phyloP scores from a whole-genome alignment of 768 basidiomycete genomes.

The Collybia nuda region DNA sequence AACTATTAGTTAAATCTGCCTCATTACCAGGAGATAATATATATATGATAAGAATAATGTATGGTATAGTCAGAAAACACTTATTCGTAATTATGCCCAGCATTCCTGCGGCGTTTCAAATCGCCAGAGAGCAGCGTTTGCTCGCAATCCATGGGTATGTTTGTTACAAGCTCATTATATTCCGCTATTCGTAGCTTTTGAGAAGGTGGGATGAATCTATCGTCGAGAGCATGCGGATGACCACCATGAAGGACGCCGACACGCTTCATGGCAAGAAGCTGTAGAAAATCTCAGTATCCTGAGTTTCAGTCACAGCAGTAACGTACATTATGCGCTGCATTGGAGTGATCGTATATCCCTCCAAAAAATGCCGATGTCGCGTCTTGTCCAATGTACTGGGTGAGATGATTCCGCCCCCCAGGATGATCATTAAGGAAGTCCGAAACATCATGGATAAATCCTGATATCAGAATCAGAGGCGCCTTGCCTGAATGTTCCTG shows the following conservation, averaged over 20 bases:
- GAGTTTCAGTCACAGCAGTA: too few species aligned
- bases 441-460: conserved; percentile 90
- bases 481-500: conserved; percentile 77
- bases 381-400: conserved; percentile 86
- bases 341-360: conserved; percentile 86
- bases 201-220: conserved; percentile 38
- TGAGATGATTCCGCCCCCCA: conserved; percentile 82
- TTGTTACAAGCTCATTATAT: conserved; percentile 10
- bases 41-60: too few species aligned
- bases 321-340: conserved; percentile 54
- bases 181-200: conserved; percentile 35
- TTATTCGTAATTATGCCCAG: too few species aligned
- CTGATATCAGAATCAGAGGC: conserved; percentile 82
- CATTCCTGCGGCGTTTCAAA: too few species aligned
- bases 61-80: too few species aligned
- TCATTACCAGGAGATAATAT: too few species aligned
- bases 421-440: conserved; percentile 90
- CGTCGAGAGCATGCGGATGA: conserved; percentile 16
- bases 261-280: conserved; percentile 74
- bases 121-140: too few species aligned
- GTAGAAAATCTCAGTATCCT: conserved; percentile 1
- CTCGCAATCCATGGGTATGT: too few species aligned
- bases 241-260: conserved; percentile 67
- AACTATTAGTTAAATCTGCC: too few species aligned
- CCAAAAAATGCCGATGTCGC: conserved; percentile 95